Evolutionary conservation across 164 flowering plant species (phyloP).

Genomic region (Vitis riparia): DNA sequence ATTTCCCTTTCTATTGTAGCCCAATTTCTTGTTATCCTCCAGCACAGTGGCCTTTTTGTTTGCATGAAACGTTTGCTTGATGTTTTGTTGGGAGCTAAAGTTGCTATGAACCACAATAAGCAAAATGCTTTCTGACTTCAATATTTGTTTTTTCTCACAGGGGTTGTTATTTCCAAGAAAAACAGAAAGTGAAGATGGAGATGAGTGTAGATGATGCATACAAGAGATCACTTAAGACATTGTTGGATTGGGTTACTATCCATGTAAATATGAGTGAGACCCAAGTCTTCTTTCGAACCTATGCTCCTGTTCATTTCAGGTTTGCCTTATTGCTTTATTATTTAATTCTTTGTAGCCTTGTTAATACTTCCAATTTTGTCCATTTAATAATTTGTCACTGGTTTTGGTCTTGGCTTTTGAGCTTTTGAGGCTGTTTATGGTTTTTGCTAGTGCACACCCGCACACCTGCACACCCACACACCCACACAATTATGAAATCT

Average conservation of each 20-base stretch:
- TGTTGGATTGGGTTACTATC: conserved; percentile 47
- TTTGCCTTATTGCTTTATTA: conserved; percentile 12
- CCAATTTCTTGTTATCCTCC: no score
- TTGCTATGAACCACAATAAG: neutral
- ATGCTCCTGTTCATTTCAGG: conserved; percentile 86
- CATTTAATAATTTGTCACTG: neutral
- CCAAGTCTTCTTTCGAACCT: conserved; percentile 58
- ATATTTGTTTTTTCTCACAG: conserved; percentile 26
- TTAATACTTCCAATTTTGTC: neutral
- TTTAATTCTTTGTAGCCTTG: neutral
- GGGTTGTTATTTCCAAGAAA: conserved; percentile 83
- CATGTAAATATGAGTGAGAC: conserved; percentile 52
- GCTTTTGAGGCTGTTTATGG: neutral
- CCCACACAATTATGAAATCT: neutral
- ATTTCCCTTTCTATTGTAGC: no score
- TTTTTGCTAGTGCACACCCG: neutral
- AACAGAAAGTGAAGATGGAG: conserved; percentile 48
- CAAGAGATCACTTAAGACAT: conserved; percentile 47
- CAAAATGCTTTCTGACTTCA: conserved; percentile 3
- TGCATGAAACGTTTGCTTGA: neutral
- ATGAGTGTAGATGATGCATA: conserved; percentile 66
- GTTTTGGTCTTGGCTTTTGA: neutral
- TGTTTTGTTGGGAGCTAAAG: neutral
- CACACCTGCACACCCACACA: no score
- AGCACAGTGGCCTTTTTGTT: no score